Conservation (phyloP, 148 eudicot genomes). For the Chenopodium quinoa region DNA sequence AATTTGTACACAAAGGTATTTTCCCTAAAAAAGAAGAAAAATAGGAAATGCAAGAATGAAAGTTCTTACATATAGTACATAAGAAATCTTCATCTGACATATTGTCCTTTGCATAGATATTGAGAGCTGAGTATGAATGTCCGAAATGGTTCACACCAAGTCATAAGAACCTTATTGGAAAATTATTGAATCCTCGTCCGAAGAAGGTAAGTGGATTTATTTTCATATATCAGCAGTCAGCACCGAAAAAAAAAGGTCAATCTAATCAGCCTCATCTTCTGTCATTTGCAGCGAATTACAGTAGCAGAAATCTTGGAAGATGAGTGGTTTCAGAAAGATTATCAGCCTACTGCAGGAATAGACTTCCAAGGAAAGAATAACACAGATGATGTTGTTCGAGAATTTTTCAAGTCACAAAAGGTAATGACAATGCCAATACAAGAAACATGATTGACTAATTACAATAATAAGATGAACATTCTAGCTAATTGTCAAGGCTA, state of each 20-base stretch:
- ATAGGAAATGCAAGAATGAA: not conserved
- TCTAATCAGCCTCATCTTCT: constrained; percentile 1
- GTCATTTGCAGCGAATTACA: constrained; percentile 45
- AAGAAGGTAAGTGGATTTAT: constrained; percentile 25
- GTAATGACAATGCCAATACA: constrained; percentile 24
- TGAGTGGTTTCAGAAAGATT: constrained; percentile 51
- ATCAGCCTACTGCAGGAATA: constrained; percentile 33
- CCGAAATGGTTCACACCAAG: constrained; percentile 49
- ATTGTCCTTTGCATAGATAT: constrained; percentile 32
- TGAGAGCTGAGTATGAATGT: constrained; percentile 37
- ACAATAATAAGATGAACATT: not conserved
- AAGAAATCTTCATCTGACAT: not conserved
- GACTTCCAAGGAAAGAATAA: constrained; percentile 24
- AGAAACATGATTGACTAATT: not conserved
- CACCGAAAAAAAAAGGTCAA: not conserved
- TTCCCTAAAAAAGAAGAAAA: not conserved
- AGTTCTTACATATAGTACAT: not conserved
- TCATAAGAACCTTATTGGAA: constrained; percentile 39
- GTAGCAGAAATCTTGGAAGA: constrained; percentile 42
- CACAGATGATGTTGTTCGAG: constrained; percentile 31
- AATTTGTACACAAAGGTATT: constrained; percentile 49
- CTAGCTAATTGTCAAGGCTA: not conserved
- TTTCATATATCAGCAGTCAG: not conserved
- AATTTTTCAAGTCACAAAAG: constrained; percentile 32
- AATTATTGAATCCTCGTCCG: constrained; percentile 39